phyloP scores from a whole-genome alignment of 2,329 filamentous ascomycete species.

The Lasiodiplodia theobromae region DNA sequence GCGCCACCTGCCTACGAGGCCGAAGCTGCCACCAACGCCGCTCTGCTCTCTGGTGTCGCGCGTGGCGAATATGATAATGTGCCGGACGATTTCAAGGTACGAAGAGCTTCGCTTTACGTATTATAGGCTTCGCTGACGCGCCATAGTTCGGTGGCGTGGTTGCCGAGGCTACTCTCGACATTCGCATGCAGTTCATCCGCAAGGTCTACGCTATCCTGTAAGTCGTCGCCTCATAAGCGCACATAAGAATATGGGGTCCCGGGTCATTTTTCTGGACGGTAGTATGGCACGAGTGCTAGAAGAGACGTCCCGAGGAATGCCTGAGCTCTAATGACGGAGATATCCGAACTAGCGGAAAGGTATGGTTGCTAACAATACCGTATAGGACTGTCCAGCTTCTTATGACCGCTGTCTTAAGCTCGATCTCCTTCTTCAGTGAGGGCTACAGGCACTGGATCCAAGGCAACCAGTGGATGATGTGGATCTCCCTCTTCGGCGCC shows the following conservation, averaged over 20 bases:
- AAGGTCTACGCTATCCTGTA: conserved; percentile 95
- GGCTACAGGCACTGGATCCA: conserved; percentile 89
- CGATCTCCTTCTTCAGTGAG: conserved; percentile 82
- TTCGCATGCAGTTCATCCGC: conserved; percentile 94
- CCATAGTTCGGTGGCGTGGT: conserved; percentile 87
- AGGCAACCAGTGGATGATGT: conserved; percentile 81
- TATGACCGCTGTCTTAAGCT: conserved; percentile 79
- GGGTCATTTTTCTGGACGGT: neutral
- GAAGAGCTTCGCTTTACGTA: conserved; percentile 1
- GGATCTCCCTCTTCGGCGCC: conserved; percentile 82
- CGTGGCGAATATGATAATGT: conserved; percentile 87
- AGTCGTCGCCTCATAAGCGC: conserved; percentile 49
- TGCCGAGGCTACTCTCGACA: conserved; percentile 91
- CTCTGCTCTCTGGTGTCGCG: conserved; percentile 69
- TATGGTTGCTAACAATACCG: neutral
- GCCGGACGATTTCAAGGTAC: conserved; percentile 94
- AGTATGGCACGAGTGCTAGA: neutral
- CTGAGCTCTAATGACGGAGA: neutral
- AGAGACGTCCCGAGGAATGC: neutral
- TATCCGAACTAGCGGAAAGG: conserved; percentile 42
- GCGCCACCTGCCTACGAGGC: conserved; percentile 82
- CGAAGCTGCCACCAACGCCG: conserved; percentile 62
- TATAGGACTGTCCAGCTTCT: conserved; percentile 80
- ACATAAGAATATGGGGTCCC: neutral
- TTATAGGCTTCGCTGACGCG: conserved; percentile 26